Evolutionary conservation across 495 filamentous ascomycete genomes (phyloP), one percentile per base, ranked within the genome.

Genomic region (Bathelium albidoporum): DNA sequence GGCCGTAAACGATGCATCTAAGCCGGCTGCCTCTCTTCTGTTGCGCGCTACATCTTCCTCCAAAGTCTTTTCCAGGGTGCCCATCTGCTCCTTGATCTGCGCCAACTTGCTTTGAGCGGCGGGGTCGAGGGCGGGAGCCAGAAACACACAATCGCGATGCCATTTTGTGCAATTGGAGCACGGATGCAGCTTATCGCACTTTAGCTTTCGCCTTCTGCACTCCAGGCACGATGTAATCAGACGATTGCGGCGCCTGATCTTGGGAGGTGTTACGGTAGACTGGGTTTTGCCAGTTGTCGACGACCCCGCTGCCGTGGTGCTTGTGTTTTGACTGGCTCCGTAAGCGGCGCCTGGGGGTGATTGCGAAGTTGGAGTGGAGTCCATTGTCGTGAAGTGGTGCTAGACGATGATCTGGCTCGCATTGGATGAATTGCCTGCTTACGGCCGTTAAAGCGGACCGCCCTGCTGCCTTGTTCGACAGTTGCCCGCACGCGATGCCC

Each of bases 161-260:
- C 82, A 80, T 59, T 84, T 84, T 39, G 74, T 70, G 72, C 89
- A 91, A 71, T 88, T 89, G 63, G 78, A 80, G 69, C 89, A 93
- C 52, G 89, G 88, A 61, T 83, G 80, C 24, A 75, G 75, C 74
- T 89, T 91, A 76, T 89, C 85, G 74, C 89, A 94, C 72, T 88
- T 88, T 58, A 90, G 80, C 74, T 94, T 94, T 55, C 89, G 83
- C 43, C 85, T 82, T 32, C 87, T 83, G 69, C 89, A 94, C 72
- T 89, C 85, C 58, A 87, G 74, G 71, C 86, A 88, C 10, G 82
- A 84, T 32, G 81, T 85, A 64, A 89, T 88, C 78, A 86, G 80
- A 62, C 87, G 80, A 71, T 88, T 88, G 55, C 86, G 76, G 34
- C 86, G 78, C 22, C 85, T 80, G 63, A 88, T 83, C 61, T 72